phyloP scores from a whole-genome alignment of 2,329 filamentous ascomycete species.

The Botrytis aclada region DNA sequence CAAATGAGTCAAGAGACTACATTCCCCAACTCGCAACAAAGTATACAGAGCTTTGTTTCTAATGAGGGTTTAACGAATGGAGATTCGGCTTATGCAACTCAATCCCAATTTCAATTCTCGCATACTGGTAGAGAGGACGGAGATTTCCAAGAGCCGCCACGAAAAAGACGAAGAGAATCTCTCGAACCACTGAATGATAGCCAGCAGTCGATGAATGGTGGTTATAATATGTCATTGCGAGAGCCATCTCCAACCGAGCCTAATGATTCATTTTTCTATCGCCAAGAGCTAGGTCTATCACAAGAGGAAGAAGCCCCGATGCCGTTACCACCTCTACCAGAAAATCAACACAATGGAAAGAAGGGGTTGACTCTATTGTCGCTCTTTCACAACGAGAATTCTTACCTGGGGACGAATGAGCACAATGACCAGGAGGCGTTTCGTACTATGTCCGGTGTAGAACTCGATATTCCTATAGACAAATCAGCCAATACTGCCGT shows the following conservation, averaged over 20 bases:
- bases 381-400: conserved; percentile 70
- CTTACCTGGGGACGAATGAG: conserved; percentile 53
- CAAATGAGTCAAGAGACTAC: conserved; percentile 63
- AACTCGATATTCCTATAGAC: conserved; percentile 92
- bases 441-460: conserved; percentile 68
- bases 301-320: conserved; percentile 53
- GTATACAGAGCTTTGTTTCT: conserved; percentile 66
- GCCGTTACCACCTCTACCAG: conserved; percentile 63
- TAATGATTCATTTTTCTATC: conserved; percentile 73
- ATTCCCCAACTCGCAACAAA: conserved; percentile 80
- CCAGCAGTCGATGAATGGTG: conserved; percentile 32
- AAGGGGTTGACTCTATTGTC: conserved; percentile 72
- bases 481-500: conserved; percentile 83
- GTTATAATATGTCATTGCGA: conserved; percentile 55
- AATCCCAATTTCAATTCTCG: conserved; percentile 39
- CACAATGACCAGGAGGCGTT: conserved; percentile 74
- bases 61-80: conserved; percentile 67
- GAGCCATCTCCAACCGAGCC: conserved; percentile 71
- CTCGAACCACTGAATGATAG: conserved; percentile 49
- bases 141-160: conserved; percentile 69
- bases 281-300: conserved; percentile 40
- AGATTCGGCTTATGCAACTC: conserved; percentile 69
- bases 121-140: conserved; percentile 42
- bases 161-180: conserved; percentile 66
- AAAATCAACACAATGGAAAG: conserved; percentile 63